Percentiles rank a stretch among this genome's conserved stretches.
Evolutionary conservation across 2,329 filamentous ascomycete species (phyloP).

Genomic region (Lasiodiplodia sp.): DNA sequence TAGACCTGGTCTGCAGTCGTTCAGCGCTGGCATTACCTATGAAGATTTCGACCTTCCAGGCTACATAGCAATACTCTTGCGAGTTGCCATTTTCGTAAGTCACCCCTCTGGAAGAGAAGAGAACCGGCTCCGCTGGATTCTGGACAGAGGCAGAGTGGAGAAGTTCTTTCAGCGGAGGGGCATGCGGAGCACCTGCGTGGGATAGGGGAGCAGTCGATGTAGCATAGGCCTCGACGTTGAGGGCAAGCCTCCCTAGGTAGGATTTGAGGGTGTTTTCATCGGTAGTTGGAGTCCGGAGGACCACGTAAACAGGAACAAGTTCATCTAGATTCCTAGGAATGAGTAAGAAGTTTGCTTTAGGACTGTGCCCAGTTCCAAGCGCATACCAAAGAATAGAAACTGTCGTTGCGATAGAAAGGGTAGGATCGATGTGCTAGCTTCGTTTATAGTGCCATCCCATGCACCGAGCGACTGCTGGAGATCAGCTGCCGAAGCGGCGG

Average conservation of each 20-base stretch:
- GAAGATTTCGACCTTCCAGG: conserved; percentile 49
- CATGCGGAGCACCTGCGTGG: conserved; percentile 41
- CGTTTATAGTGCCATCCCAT: conserved; percentile 54
- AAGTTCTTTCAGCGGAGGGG: conserved; percentile 57
- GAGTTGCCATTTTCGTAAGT: conserved; percentile 29
- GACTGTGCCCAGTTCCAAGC: conserved; percentile 45
- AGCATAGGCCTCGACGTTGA: conserved; percentile 72
- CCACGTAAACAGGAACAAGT: conserved; percentile 71
- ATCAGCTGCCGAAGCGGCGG: conserved; percentile 45
- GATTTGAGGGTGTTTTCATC: conserved; percentile 65
- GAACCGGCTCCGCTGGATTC: conserved; percentile 40
- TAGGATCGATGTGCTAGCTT: conserved; percentile 56
- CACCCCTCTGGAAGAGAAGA: conserved; percentile 41
- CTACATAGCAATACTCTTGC: conserved; percentile 41
- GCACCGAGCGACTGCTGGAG: conserved; percentile 50
- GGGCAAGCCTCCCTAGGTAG: conserved; percentile 67
- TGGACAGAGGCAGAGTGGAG: conserved; percentile 61
- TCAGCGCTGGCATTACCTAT: conserved; percentile 39
- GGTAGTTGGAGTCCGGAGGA: conserved; percentile 69
- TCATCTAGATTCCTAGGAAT: conserved; percentile 70
- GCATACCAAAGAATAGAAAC: conserved; percentile 75
- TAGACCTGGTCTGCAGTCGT: background rate
- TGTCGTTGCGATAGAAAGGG: conserved; percentile 68
- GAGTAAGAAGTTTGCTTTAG: conserved; percentile 56
- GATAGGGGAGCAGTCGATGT: conserved; percentile 56